A percentile compares a stretch with the other conserved stretches of the same genome.
These are phyloP conservation scores for Centella asiatica DNA, from an alignment of 129 eudicot genomes.

Conservation along the genomic window DNA sequence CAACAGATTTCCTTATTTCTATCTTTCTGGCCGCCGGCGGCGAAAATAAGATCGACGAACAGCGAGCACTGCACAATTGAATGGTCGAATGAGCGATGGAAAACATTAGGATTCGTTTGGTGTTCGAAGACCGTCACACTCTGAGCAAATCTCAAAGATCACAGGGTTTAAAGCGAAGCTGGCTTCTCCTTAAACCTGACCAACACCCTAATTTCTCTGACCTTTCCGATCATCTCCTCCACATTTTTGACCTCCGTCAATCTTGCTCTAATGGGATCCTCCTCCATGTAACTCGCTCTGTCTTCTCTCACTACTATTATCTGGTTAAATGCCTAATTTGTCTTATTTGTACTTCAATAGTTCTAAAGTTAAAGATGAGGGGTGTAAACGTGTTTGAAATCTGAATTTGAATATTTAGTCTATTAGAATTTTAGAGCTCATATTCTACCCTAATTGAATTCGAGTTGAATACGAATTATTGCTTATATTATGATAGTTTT, in stretches of 20 bases:
- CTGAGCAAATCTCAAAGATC: constrained; percentile 51
- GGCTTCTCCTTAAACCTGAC: constrained; percentile 55
- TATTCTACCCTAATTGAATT: too few relatives aligned
- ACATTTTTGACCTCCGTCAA: constrained; percentile 47
- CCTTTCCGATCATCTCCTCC: constrained; percentile 41
- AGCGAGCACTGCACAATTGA: too few relatives aligned
- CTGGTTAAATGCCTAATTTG: neutral
- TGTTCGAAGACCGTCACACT: constrained; percentile 47
- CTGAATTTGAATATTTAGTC: too few relatives aligned
- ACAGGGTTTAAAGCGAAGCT: constrained; percentile 46
- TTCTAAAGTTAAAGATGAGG: too few relatives aligned
- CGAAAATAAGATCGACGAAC: neutral
- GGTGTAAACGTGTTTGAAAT: too few relatives aligned
- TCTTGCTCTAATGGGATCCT: constrained; percentile 85
- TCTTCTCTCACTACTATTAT: neutral
- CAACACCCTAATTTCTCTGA: constrained; percentile 37
- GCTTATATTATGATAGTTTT: too few relatives aligned
- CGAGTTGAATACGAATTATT: too few relatives aligned
- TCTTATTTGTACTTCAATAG: too few relatives aligned
- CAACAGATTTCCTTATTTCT: too few relatives aligned
- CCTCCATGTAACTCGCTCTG: constrained; percentile 60
- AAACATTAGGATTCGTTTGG: constrained; percentile 39
- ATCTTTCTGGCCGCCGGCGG: neutral
- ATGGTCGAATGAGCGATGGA: constrained; percentile 12
- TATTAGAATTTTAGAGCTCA: too few relatives aligned